Evolutionary conservation across 169 alveolate species (phyloP).

Genomic region (Babesia sp.): DNA sequence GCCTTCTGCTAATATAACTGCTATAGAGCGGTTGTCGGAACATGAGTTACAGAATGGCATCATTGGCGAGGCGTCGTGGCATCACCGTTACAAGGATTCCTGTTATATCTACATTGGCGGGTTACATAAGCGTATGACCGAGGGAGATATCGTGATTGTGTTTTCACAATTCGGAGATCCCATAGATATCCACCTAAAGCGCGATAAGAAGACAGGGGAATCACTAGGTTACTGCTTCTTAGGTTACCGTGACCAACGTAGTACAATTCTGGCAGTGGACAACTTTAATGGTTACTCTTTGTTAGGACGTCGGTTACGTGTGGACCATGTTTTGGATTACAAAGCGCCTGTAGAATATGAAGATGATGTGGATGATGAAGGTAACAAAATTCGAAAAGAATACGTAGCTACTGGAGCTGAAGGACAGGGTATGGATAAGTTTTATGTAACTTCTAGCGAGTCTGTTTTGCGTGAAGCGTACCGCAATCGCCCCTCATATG

Average conservation of each 20-base stretch:
- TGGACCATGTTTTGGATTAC: constrained; percentile 94
- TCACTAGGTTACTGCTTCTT: constrained; percentile 95
- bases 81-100: constrained; percentile 76
- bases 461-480: constrained; percentile 55
- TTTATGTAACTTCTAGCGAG: constrained; percentile 76
- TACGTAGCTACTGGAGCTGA: constrained; percentile 86
- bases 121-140: constrained; percentile 91
- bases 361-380: constrained; percentile 61
- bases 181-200: constrained; percentile 91
- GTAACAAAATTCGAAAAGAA: constrained; percentile 66
- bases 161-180: constrained; percentile 98
- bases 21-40: constrained; percentile 72
- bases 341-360: constrained; percentile 75
- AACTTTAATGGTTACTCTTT: constrained; percentile 92
- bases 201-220: constrained; percentile 90
- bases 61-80: constrained; percentile 81
- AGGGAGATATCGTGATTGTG: constrained; percentile 96
- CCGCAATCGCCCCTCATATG: constrained; percentile 16
- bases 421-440: constrained; percentile 81
- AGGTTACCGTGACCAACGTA: constrained; percentile 96
- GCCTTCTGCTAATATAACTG: constrained; percentile 63
- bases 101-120: constrained; percentile 84
- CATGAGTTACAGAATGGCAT: constrained; percentile 74
- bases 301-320: constrained; percentile 88
- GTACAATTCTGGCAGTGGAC: constrained; percentile 99